Conservation (phyloP, 2,329 filamentous ascomycete genomes). For the Helicocarpus griseus region DNA sequence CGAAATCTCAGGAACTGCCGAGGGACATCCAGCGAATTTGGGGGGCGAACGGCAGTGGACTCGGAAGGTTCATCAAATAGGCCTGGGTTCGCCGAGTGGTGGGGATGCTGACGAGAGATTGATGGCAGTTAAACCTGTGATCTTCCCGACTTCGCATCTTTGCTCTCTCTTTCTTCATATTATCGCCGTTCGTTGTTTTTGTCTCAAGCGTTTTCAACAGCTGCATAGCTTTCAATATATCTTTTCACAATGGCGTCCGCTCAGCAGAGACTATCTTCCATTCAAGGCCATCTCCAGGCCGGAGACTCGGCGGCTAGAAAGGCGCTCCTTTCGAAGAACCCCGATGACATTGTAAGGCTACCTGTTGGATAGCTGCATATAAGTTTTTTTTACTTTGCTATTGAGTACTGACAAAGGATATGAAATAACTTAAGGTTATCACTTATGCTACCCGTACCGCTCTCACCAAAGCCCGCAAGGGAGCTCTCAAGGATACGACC, state of each 20-base stretch:
- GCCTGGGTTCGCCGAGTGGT: neutral
- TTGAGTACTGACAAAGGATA: constrained; percentile 1
- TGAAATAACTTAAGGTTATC: constrained; percentile 24
- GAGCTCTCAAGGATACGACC: constrained; percentile 30
- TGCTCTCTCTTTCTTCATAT: neutral
- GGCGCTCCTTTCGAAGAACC: constrained; percentile 25
- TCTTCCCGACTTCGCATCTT: too few relatives aligned
- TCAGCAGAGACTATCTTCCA: constrained; percentile 31
- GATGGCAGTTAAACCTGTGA: neutral
- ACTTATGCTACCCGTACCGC: constrained; percentile 30
- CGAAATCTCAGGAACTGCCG: neutral
- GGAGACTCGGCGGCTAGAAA: constrained; percentile 20
- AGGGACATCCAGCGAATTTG: neutral
- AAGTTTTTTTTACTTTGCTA: neutral
- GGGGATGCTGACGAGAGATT: neutral
- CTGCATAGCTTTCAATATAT: neutral
- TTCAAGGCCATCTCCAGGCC: constrained; percentile 31
- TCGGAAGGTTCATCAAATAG: neutral
- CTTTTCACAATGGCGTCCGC: constrained; percentile 26
- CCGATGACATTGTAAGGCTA: constrained; percentile 31
- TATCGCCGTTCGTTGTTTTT: neutral
- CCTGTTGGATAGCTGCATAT: neutral
- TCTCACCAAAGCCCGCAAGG: constrained; percentile 32
- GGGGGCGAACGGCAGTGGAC: neutral
- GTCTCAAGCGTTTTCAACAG: neutral